Conservation (phyloP, 768 basidiomycete genomes). For the Hygrophoropsis aurantiaca region DNA sequence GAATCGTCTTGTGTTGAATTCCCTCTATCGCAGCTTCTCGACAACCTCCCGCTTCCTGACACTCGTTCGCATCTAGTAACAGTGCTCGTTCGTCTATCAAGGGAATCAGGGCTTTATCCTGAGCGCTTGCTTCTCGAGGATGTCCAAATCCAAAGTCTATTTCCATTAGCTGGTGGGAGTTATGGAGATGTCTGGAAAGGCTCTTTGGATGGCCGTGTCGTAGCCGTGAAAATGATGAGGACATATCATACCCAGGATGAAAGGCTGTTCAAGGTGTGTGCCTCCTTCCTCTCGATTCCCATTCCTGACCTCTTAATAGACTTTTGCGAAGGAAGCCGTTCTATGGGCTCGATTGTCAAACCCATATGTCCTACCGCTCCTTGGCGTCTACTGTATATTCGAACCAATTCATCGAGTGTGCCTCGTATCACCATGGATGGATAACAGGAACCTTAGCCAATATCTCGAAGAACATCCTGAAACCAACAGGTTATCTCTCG, state of each 20-base stretch:
- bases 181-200: neutral
- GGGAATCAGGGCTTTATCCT: constrained; percentile 19
- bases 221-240: neutral
- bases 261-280: constrained; percentile 25
- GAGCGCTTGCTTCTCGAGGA: no score
- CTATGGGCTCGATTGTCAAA: constrained; percentile 32
- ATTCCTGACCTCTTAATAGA: constrained; percentile 9
- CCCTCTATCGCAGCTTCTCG: constrained; percentile 18
- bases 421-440: constrained; percentile 25
- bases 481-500: constrained; percentile 31
- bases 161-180: neutral
- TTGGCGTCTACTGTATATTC: constrained; percentile 20
- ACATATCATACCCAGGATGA: constrained; percentile 10
- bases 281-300: neutral
- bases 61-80: no score
- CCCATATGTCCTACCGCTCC: constrained; percentile 28
- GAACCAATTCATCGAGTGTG: constrained; percentile 12
- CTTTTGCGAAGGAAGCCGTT: constrained; percentile 29
- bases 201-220: neutral
- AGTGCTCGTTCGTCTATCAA: constrained; percentile 27
- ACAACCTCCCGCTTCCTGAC: constrained; percentile 3
- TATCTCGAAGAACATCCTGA: constrained; percentile 28
- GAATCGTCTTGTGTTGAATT: no score
- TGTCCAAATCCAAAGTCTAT: no score
- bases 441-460: constrained; percentile 28